Evolutionary conservation across 225 moss, liverwort and hornwort genomes (phyloP).

Genomic region (Polytrichum commune): DNA sequence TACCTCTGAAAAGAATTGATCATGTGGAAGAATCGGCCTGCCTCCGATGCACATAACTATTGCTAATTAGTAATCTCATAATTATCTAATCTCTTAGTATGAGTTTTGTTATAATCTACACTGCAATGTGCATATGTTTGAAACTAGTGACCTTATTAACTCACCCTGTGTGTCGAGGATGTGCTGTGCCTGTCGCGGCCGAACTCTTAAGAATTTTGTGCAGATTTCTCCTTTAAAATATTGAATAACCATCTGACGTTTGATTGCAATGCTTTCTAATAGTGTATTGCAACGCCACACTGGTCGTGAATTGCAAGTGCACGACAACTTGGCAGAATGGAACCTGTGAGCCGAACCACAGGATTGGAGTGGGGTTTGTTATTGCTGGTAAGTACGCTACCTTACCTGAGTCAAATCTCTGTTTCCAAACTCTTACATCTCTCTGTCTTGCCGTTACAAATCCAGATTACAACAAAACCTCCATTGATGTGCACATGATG

Average conservation of each 20-base stretch:
- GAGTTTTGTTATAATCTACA: neutral
- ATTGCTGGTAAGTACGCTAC: neutral
- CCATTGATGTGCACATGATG: neutral
- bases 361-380: neutral
- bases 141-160: neutral
- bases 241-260: neutral
- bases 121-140: neutral
- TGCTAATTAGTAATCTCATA: too few species aligned
- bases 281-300: conserved; percentile 6
- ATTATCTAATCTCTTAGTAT: too few species aligned
- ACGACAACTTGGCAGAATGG: neutral
- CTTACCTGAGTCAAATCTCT: neutral
- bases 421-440: neutral
- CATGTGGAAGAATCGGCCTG: too few species aligned
- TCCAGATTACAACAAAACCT: neutral
- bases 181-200: neutral
- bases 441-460: neutral
- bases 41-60: too few species aligned
- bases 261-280: neutral
- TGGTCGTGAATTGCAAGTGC: conserved; percentile 6
- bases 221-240: neutral
- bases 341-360: neutral
- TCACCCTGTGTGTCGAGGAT: neutral
- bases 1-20: too few species aligned
- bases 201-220: neutral